These are phyloP conservation scores for Podaxis sp. DNA, from an alignment of 768 basidiomycete genomes.

Conservation along the genomic window DNA sequence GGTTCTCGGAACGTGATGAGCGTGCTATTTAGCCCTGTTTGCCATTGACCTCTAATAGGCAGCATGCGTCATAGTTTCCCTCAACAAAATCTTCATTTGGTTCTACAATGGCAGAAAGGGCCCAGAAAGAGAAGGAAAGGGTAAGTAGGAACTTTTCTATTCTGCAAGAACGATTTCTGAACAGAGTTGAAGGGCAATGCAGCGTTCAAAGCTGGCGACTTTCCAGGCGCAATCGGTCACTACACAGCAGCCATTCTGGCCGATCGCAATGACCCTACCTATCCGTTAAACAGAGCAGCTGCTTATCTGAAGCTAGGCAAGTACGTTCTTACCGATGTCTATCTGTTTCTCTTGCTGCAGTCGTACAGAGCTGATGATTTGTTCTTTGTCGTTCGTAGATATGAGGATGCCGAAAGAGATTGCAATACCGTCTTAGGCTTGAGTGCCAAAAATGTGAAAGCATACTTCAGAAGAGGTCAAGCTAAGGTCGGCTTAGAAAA, in stretches of 20 bases:
- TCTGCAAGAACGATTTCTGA: background rate
- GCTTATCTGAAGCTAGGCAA: slow-evolving; percentile 95
- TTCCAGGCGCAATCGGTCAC: slow-evolving; percentile 76
- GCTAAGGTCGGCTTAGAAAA: slow-evolving; percentile 60
- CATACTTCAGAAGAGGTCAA: slow-evolving; percentile 75
- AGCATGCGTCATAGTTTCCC: background rate
- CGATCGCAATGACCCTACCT: slow-evolving; percentile 71
- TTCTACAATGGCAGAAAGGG: slow-evolving; percentile 21
- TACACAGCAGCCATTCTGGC: slow-evolving; percentile 81
- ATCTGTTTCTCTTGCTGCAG: background rate
- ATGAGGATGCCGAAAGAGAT: slow-evolving; percentile 80
- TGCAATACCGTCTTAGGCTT: slow-evolving; percentile 65
- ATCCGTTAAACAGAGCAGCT: slow-evolving; percentile 84
- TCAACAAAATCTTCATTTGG: background rate
- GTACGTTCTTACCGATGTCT: slow-evolving; percentile 52
- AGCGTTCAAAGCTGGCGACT: slow-evolving; percentile 83
- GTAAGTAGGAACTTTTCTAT: slow-evolving; percentile 18
- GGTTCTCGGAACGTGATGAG: background rate
- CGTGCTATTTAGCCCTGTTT: slow-evolving; percentile 9
- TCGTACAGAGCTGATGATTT: slow-evolving; percentile 10
- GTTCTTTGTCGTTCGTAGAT: slow-evolving; percentile 38
- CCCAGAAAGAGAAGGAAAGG: slow-evolving; percentile 38
- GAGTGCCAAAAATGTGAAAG: slow-evolving; percentile 68
- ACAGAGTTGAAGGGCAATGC: slow-evolving; percentile 66
- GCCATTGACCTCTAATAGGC: background rate